Percentiles rank a stretch among this genome's conserved stretches.
Evolutionary conservation across 192 early-diverging fungal species (phyloP).

Genomic region (Coemansia sp.): DNA sequence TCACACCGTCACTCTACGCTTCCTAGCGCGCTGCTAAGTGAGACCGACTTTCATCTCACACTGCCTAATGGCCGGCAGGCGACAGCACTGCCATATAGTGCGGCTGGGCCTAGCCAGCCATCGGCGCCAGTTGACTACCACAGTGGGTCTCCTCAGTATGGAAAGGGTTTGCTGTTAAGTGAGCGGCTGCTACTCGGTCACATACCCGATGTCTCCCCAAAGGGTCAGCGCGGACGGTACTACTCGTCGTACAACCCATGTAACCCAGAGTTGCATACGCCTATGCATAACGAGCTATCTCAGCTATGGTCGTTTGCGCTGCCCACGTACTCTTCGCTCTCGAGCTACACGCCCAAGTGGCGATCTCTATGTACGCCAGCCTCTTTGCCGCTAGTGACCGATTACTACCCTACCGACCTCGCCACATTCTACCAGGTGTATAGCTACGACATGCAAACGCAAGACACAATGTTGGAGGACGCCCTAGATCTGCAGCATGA

Average conservation of each 20-base stretch:
- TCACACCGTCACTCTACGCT: constrained; percentile 10
- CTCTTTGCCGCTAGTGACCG: constrained; percentile 90
- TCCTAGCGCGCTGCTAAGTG: neutral
- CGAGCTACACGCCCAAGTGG: constrained; percentile 79
- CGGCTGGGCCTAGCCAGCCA: constrained; percentile 20
- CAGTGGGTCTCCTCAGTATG: constrained; percentile 33
- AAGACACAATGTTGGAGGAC: constrained; percentile 26
- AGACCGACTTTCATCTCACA: constrained; percentile 37
- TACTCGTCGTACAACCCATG: constrained; percentile 68
- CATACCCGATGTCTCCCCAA: neutral
- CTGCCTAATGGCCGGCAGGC: constrained; percentile 20
- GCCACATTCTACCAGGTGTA: constrained; percentile 73
- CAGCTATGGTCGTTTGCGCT: constrained; percentile 91
- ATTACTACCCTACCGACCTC: constrained; percentile 76
- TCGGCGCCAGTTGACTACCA: constrained; percentile 18
- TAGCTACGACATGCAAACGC: constrained; percentile 52
- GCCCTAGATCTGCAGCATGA: constrained; percentile 19
- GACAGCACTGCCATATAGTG: neutral
- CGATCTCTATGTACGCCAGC: constrained; percentile 91
- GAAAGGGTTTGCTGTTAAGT: constrained; percentile 17
- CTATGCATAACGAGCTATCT: constrained; percentile 67
- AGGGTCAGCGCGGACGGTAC: constrained; percentile 14
- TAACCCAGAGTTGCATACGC: constrained; percentile 65
- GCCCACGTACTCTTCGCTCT: constrained; percentile 63
- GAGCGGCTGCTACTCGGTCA: constrained; percentile 25